Conservation (phyloP, 2,329 filamentous ascomycete genomes). For the Paracoccidioides lutzii region DNA sequence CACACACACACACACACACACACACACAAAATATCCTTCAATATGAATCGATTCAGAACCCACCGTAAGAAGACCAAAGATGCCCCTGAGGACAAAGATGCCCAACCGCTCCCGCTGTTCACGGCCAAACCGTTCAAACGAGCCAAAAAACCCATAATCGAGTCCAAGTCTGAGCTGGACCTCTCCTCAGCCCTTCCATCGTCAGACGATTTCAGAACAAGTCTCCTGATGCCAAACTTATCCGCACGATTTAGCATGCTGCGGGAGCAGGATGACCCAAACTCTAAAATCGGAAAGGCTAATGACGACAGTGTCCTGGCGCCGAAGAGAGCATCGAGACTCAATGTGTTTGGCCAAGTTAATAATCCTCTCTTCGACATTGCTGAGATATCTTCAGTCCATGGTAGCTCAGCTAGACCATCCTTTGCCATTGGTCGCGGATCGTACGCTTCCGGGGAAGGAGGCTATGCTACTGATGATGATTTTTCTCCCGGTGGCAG, state of each 20-base stretch:
- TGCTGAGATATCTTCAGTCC: slow-evolving; percentile 76
- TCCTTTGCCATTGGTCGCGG: slow-evolving; percentile 48
- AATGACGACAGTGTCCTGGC: slow-evolving; percentile 88
- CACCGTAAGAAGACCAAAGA: slow-evolving; percentile 25
- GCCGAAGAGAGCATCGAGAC: slow-evolving; percentile 65
- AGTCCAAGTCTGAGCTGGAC: slow-evolving; percentile 54
- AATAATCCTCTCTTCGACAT: slow-evolving; percentile 61
- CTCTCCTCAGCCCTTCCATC: slow-evolving; percentile 62
- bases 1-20: too few relatives aligned
- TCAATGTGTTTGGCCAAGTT: slow-evolving; percentile 57
- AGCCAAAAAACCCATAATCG: slow-evolving; percentile 36
- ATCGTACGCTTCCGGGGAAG: slow-evolving; percentile 52
- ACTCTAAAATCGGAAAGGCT: slow-evolving; percentile 78
- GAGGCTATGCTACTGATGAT: slow-evolving; percentile 50
- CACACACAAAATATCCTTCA: not conserved
- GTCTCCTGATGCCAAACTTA: slow-evolving; percentile 85
- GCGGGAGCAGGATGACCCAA: slow-evolving; percentile 83
- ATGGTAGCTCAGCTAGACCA: slow-evolving; percentile 43
- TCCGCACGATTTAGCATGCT: slow-evolving; percentile 96
- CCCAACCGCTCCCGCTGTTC: slow-evolving; percentile 16
- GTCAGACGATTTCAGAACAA: slow-evolving; percentile 84
- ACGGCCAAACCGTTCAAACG: slow-evolving; percentile 36
- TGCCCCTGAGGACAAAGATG: slow-evolving; percentile 36
- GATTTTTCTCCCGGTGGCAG: slow-evolving; percentile 49
- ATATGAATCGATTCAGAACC: slow-evolving; percentile 32